Percentiles rank a stretch among this genome's conserved stretches.
Conservation (phyloP, 2,329 filamentous ascomycete genomes). For the Calonectria pteridis region DNA sequence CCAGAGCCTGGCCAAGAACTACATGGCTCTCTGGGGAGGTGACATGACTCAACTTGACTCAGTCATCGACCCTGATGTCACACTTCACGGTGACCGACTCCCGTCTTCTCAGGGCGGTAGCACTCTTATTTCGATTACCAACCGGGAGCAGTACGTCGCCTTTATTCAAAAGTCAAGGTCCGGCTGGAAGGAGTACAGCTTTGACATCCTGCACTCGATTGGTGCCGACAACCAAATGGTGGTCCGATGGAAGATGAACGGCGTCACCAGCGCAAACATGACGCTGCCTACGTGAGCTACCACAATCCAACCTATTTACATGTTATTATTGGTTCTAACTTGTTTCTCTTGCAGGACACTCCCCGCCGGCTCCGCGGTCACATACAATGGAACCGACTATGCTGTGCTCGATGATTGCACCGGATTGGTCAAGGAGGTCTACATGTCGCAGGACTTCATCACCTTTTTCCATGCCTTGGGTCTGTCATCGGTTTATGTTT, state of each 20-base stretch:
- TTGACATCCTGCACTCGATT: constrained; percentile 1
- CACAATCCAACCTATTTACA: not conserved
- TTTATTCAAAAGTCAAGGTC: constrained; percentile 7
- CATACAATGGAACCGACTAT: constrained; percentile 16
- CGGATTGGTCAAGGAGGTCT: constrained; percentile 14
- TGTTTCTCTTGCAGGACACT: not conserved
- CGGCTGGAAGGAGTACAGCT: constrained; percentile 14
- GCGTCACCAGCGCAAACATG: constrained; percentile 14
- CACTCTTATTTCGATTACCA: not conserved
- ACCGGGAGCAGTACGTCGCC: constrained; percentile 1
- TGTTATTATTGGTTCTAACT: not conserved
- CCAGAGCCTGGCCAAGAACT: not conserved
- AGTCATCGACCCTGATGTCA: constrained; percentile 13
- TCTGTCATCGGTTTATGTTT: not conserved
- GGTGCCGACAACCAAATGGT: not conserved
- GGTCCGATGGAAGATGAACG: constrained; percentile 17
- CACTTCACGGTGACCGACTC: not conserved
- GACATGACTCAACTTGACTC: not conserved
- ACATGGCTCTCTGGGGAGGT: constrained; percentile 15
- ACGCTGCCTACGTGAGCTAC: constrained; percentile 6
- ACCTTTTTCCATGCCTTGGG: constrained; percentile 17
- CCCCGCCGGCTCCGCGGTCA: not conserved
- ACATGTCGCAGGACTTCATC: constrained; percentile 22
- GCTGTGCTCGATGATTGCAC: constrained; percentile 16
- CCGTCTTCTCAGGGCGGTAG: not conserved